These are phyloP conservation scores for Diaporthe longicolla DNA, from an alignment of 2,329 filamentous ascomycete genomes.

Conservation along the genomic window DNA sequence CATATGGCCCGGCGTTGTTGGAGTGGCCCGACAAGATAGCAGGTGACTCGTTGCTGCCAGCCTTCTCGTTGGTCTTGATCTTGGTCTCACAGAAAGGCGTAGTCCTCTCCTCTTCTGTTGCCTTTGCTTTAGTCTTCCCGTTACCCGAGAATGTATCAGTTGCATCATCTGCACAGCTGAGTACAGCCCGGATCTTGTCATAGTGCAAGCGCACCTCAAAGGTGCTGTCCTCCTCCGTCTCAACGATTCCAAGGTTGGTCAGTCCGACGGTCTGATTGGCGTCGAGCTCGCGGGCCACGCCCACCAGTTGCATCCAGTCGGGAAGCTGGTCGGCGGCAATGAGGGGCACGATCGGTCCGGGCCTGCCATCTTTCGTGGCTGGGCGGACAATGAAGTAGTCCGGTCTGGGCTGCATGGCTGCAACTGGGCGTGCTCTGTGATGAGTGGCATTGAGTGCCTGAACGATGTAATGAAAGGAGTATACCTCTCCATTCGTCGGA, in stretches of 20 bases:
- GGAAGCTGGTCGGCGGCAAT: constrained; percentile 68
- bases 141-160: background rate
- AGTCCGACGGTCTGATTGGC: constrained; percentile 56
- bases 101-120: background rate
- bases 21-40: background rate
- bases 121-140: background rate
- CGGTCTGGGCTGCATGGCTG: constrained; percentile 47
- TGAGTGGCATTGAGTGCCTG: background rate
- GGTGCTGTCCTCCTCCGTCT: constrained; percentile 43
- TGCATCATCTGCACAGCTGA: constrained; percentile 29
- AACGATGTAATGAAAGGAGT: background rate
- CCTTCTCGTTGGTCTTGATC: background rate
- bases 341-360: constrained; percentile 62
- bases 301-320: constrained; percentile 58
- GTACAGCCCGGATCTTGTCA: constrained; percentile 28
- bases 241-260: constrained; percentile 54
- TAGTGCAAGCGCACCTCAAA: constrained; percentile 49
- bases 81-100: background rate
- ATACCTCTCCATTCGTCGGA: background rate
- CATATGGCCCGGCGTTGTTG: background rate
- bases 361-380: constrained; percentile 48
- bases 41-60: background rate
- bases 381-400: constrained; percentile 62
- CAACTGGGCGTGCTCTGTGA: background rate
- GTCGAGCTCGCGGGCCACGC: constrained; percentile 59